Conservation (phyloP, 2,329 filamentous ascomycete species). For the Fusarium tanahbumbuense region DNA sequence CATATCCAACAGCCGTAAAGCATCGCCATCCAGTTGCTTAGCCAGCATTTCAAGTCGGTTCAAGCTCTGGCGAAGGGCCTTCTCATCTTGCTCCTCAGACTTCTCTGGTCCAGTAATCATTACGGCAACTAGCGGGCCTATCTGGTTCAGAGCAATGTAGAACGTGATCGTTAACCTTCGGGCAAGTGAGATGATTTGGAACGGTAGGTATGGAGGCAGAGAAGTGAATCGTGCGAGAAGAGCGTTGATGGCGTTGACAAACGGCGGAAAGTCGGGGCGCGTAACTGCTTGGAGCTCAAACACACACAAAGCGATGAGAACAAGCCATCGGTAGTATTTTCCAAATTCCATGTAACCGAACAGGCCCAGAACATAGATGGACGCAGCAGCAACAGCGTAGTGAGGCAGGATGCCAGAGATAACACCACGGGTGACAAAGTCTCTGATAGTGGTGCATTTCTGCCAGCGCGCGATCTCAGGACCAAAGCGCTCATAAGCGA, state of each 20-base stretch:
- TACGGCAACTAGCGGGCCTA: constrained; percentile 73
- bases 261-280: constrained; percentile 61
- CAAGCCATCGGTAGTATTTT: constrained; percentile 73
- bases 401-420: constrained; percentile 69
- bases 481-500: constrained; percentile 91
- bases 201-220: constrained; percentile 79
- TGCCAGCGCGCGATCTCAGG: constrained; percentile 75
- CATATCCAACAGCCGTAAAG: constrained; percentile 75
- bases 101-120: constrained; percentile 45
- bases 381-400: constrained; percentile 67
- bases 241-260: constrained; percentile 61
- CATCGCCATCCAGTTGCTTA: constrained; percentile 74
- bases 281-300: constrained; percentile 70
- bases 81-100: constrained; percentile 56
- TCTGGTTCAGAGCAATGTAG: constrained; percentile 85
- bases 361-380: constrained; percentile 71
- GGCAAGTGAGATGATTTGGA: constrained; percentile 81
- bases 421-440: constrained; percentile 76
- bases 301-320: constrained; percentile 62
- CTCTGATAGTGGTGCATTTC: constrained; percentile 74
- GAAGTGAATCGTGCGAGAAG: constrained; percentile 53
- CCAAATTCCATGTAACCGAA: constrained; percentile 76
- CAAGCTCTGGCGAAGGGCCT: constrained; percentile 70
- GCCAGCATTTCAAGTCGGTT: constrained; percentile 72
- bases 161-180: constrained; percentile 81